phyloP scores from a whole-genome alignment of 1,139 yeast species.

The Sugiyamaella castrensis region DNA sequence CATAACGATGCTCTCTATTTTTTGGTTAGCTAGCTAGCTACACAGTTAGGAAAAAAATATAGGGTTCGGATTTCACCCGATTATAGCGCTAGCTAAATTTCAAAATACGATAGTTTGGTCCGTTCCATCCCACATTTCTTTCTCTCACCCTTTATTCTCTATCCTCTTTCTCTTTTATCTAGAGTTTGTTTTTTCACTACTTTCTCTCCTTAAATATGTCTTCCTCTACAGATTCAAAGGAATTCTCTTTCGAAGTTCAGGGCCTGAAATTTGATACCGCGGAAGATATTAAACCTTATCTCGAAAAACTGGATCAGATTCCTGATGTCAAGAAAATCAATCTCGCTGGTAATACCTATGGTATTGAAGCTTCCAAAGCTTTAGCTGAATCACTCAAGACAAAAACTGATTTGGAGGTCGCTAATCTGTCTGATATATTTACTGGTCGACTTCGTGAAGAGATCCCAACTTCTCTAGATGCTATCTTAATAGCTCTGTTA shows the following conservation, averaged over 20 bases:
- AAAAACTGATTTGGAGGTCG: constrained; percentile 48
- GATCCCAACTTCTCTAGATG: constrained; percentile 78
- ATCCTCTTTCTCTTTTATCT: no score
- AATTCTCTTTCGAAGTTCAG: constrained; percentile 65
- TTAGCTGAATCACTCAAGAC: constrained; percentile 58
- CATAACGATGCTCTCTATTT: no score
- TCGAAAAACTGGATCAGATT: constrained; percentile 50
- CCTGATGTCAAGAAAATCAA: constrained; percentile 58
- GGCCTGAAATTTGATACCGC: constrained; percentile 71
- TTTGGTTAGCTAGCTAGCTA: no score
- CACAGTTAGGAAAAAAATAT: no score
- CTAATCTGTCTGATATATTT: constrained; percentile 86
- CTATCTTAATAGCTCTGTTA: constrained; percentile 69
- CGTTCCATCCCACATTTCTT: no score
- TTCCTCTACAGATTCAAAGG: background rate
- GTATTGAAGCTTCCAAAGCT: constrained; percentile 79
- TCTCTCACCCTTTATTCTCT: no score
- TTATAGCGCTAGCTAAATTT: no score
- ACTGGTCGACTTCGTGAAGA: constrained; percentile 94
- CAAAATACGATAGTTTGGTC: no score
- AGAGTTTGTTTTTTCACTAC: no score
- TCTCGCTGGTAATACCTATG: constrained; percentile 90
- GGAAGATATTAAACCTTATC: constrained; percentile 67
- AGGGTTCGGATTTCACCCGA: no score
- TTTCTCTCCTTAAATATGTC: background rate